Percentiles rank a stretch among this genome's conserved stretches.
Conservation (phyloP, 495 filamentous ascomycete species). For the Pseudomonodictys pantanalensis region DNA sequence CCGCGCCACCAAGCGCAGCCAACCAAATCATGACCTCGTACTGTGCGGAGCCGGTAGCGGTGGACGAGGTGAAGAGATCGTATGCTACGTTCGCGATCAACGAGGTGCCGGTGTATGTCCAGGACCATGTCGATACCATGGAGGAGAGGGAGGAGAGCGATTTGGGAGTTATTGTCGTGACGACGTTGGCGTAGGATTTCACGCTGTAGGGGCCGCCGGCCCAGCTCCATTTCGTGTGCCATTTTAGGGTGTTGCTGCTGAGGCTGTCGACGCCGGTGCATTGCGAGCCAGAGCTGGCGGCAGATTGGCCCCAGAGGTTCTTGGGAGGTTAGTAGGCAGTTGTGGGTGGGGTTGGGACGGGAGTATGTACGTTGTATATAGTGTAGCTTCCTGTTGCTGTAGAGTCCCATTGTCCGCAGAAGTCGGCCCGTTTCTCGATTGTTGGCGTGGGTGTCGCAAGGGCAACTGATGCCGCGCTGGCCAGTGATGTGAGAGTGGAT, state of each 20-base stretch:
- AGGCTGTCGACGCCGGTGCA: constrained; percentile 5
- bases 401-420: constrained; percentile 15
- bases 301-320: constrained; percentile 7
- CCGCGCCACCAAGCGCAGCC: constrained; percentile 58
- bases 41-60: constrained; percentile 46
- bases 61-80: constrained; percentile 59
- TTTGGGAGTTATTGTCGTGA: not conserved
- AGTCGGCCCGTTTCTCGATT: not conserved
- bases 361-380: not conserved
- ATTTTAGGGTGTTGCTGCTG: constrained; percentile 5
- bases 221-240: constrained; percentile 18
- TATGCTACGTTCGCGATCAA: constrained; percentile 65
- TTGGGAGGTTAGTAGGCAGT: not conserved
- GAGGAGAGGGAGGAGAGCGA: not conserved
- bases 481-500: not conserved
- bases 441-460: constrained; percentile 1
- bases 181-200: constrained; percentile 10
- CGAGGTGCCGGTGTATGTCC: constrained; percentile 43
- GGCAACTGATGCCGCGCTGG: not conserved
- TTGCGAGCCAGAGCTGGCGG: constrained; percentile 11
- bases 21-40: constrained; percentile 77
- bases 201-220: constrained; percentile 2
- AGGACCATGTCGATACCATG: not conserved
- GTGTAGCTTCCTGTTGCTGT: constrained; percentile 6
- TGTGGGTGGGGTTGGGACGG: not conserved